Base-by-base conservation (phyloP, 2,329 filamentous ascomycete species). In the Aspergillus amoenus region DNA sequence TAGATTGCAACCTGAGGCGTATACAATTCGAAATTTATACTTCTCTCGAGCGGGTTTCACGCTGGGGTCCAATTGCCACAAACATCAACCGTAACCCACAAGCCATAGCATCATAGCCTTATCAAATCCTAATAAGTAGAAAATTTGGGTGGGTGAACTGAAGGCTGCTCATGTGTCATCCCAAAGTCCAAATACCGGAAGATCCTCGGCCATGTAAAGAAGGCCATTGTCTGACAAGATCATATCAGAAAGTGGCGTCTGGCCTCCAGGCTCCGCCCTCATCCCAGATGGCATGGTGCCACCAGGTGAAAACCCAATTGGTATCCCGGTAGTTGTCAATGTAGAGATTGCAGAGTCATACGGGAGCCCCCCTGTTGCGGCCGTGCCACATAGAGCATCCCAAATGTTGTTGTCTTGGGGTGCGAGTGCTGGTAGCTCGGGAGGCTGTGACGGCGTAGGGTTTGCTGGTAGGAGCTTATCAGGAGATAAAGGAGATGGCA, bases 161-260 rank as follows among this genome's bases (percentile, higher is more conserved):
- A 42, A 44, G 27, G 27, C 27, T 4, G 9, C 27, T 64, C 59
- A 68, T 12, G 61, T 39, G 18, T 72, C 69, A 50, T 59, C 66
- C 67, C 70, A 73, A 5, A 71, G 61, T 3, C 70, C 70, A 54
- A 72, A 71, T 1, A 69, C 65, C 0, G 69, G 67, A 7, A 72
- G 58, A 52, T 72, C 70, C 32, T 73, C 70, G 0, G 70, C 70
- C 67, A 71, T 70, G 34, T 73, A 73, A 6, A 73, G 54, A 13
- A 73, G 60, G 1, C 70, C 70, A 41, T 71, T 71, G 4, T 71
- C 70, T 0, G 70, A 65, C 15, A 73, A 61, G 5, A 73, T 64
- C 40, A 71, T 59, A 54, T 71, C 70, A 3, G 70, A 73, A 3
- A 71, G 58, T 2, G 70, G 70, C 1, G 70, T 72, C 13, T 68